Percentiles rank a stretch among this genome's conserved stretches.
Evolutionary conservation across 2,329 filamentous ascomycete genomes (phyloP).

Genomic region (Fusarium concolor): DNA sequence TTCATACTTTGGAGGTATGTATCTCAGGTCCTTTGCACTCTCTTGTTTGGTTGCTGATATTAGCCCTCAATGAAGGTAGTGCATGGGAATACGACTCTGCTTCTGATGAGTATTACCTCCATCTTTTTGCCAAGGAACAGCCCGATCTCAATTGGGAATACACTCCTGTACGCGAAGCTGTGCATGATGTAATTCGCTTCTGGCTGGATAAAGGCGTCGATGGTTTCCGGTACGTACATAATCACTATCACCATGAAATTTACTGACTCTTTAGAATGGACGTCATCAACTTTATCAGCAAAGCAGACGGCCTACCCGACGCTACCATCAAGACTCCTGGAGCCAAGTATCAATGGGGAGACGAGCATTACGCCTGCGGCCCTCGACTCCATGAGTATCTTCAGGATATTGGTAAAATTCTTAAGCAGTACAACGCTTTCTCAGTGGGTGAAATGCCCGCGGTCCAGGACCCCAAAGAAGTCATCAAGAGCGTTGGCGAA

Average conservation of each 20-base stretch:
- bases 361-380: constrained; percentile 63
- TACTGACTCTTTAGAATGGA: constrained; percentile 59
- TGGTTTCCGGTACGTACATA: constrained; percentile 63
- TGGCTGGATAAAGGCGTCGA: constrained; percentile 77
- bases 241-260: rapidly evolving
- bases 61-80: constrained; percentile 50
- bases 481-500: constrained; percentile 65
- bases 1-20: constrained; percentile 62
- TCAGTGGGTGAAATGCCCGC: constrained; percentile 74
- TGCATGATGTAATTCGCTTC: constrained; percentile 72
- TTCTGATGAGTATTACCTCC: constrained; percentile 77
- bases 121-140: constrained; percentile 76
- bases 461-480: constrained; percentile 63
- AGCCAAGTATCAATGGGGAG: constrained; percentile 59
- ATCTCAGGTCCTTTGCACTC: constrained; percentile 49
- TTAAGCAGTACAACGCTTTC: constrained; percentile 66
- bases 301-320: constrained; percentile 65
- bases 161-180: constrained; percentile 70
- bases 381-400: constrained; percentile 73
- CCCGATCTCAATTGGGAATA: constrained; percentile 86
- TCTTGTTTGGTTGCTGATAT: constrained; percentile 53
- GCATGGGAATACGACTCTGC: constrained; percentile 43
- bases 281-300: constrained; percentile 75
- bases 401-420: constrained; percentile 67
- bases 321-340: constrained; percentile 57